Evolutionary conservation across 1,284 basidiomycete genomes (phyloP).

Genomic region (Lignosus rhinocerotis): DNA sequence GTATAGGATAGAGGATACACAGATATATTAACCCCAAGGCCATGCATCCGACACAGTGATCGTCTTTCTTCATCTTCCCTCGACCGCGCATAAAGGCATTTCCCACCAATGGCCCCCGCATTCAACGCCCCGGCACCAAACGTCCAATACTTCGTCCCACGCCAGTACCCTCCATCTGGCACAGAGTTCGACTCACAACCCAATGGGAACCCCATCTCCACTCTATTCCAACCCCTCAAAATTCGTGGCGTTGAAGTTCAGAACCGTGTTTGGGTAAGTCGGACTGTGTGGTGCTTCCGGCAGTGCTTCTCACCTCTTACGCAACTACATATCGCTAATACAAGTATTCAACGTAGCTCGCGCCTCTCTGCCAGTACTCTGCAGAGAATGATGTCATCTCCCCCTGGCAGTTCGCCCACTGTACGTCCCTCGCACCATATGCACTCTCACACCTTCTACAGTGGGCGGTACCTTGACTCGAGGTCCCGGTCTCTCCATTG

Average conservation of each 20-base stretch:
- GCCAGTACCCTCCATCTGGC: constrained; percentile 51
- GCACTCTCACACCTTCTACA: constrained; percentile 1
- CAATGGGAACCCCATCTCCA: constrained; percentile 37
- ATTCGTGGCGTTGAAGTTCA: constrained; percentile 65
- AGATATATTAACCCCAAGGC: too few species aligned
- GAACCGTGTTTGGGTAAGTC: constrained; percentile 60
- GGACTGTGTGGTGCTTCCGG: not conserved
- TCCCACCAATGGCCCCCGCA: not conserved
- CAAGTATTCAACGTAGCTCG: constrained; percentile 32
- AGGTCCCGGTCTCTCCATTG: constrained; percentile 58
- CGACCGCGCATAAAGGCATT: too few species aligned
- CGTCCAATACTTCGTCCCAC: constrained; percentile 55
- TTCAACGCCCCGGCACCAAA: constrained; percentile 28
- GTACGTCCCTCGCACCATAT: constrained; percentile 34
- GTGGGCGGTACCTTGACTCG: constrained; percentile 49
- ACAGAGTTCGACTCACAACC: constrained; percentile 47
- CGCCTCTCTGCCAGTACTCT: constrained; percentile 78
- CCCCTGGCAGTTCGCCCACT: constrained; percentile 79
- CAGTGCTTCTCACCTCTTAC: not conserved
- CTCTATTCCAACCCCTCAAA: constrained; percentile 65
- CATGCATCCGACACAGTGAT: too few species aligned
- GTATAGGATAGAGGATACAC: too few species aligned
- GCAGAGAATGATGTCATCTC: constrained; percentile 64
- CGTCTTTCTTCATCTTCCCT: too few species aligned
- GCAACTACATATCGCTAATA: not conserved